Evolutionary conservation across 1,139 yeast species (phyloP), one percentile per base, ranked within the genome.

Genomic region (Taphrina betulina): DNA sequence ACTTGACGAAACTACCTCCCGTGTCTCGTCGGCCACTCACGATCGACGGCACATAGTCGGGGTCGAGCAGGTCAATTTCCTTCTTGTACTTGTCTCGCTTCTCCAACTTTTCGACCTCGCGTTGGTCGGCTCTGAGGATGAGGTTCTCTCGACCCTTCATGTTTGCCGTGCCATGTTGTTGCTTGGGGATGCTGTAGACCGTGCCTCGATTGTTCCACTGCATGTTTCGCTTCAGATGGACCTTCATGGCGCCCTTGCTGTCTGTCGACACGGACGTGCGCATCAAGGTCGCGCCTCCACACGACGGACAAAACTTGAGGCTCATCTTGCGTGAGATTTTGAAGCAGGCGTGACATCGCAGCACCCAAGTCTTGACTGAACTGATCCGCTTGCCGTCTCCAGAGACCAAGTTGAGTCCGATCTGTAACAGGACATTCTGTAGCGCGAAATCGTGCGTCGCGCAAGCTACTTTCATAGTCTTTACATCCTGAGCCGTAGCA

Each of bases 391-490:
- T 75, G 22, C 98, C 98, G 73, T 81, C 78, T 29, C 87, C 78
- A 69, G 90, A 90, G 80, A 94, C 84, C 63, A 92, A 75, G 63
- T 86, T 84, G 53, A 92, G 71, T 5, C 96, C 96, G 65, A 94
- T 77, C 70, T 92, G 97, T 72, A 94, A 76, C 1, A 96, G 80
- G 8, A 90, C 96, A 69, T 92, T 92, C 69, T 92, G 99, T 69
- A 92, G 87, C 2, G 99, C 97, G 74, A 90, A 92, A 79, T 92
- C 99, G 24, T 95, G 96, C 0, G 96, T 85, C 1, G 95, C 84
- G 58, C 92, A 73, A 1, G 96, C 98, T 22, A 84, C 94, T 61
- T 81, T 79, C 61, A 81, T 60, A 29, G 54, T 42, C 22, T 59
- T 43, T 12, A 38, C 29, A 26, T 59, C 62, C 3, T 57, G 61